Base-by-base conservation (phyloP, 2,329 filamentous ascomycete genomes). In the Fusarium camptoceras region DNA sequence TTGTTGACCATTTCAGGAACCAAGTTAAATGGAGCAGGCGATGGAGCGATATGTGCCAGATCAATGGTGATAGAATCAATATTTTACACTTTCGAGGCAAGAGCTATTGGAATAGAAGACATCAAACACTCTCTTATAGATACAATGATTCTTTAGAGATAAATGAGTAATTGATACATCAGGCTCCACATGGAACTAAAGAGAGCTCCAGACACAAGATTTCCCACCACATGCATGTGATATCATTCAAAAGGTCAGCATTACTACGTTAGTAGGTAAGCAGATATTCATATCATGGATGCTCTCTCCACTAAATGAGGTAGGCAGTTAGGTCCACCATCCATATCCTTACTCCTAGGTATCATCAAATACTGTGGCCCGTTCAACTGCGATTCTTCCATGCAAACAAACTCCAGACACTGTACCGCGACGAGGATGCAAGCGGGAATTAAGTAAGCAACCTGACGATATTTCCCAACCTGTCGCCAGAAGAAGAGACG, bases 391-490 rank as follows among this genome's bases (percentile, higher is more conserved):
- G 20, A 34, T 49, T 49, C 22, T 49, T 34, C 6, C 47, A 49
- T 31, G 20, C 6, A 8, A 34, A 49, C 4, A 10, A 49, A 49
- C 15, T 18, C 44, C 20, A 20, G 25, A 37, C 34, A 37, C 34
- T 37, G 18, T 37, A 37, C 34, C 34, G 18, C n/a, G 34, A 12
- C 34, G 18, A 37, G 34, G 34, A 37, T 37, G 20, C 24, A 34
- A 20, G 14, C 18, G 9, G 18, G 7, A 16, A 14, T 27, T 39
- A 51, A 42, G n/a, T 15, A 28, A 27, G 34, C 18, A 8, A 28
- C 18, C 22, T 20, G n/a, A 49, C 64, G 50, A 65, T 49, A 48
- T 43, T 68, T 68, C 54, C 61, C 55, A 54, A 49, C 30, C 25
- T 27, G 25, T 47, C 25, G 6, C 43, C 24, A 20, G n/a, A 14